Evolutionary conservation across 352 stramenopile species (phyloP).

Genomic region (Globisporangium barbulae): DNA sequence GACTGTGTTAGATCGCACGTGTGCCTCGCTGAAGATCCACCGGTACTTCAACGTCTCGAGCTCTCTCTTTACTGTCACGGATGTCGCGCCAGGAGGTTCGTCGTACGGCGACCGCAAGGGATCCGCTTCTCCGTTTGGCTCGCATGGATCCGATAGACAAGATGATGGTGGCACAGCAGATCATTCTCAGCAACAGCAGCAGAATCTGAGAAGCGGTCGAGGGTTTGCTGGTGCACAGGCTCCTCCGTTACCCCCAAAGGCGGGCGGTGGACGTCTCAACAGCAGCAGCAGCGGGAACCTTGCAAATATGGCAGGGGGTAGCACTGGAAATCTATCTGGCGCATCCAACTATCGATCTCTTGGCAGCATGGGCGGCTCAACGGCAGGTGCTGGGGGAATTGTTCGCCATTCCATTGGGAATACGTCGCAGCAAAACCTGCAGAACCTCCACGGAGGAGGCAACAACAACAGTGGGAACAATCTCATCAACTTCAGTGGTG

Average conservation of each 20-base stretch:
- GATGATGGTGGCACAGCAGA: constrained; percentile 11
- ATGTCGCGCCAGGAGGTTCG: constrained; percentile 1
- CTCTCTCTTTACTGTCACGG: constrained; percentile 65
- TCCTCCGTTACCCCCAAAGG: constrained; percentile 16
- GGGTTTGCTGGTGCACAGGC: constrained; percentile 6
- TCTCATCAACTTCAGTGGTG: neutral
- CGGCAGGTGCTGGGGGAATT: constrained; percentile 6
- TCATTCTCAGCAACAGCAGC: constrained; percentile 1
- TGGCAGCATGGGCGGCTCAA: constrained; percentile 9
- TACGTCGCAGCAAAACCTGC: constrained; percentile 19
- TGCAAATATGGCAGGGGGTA: neutral
- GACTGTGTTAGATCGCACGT: constrained; percentile 60
- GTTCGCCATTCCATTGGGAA: constrained; percentile 13
- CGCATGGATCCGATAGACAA: constrained; percentile 14
- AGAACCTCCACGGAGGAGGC: constrained; percentile 11
- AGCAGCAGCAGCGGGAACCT: constrained; percentile 22
- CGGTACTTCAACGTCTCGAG: constrained; percentile 55
- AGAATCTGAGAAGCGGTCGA: constrained; percentile 5
- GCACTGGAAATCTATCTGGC: neutral
- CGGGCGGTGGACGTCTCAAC: neutral
- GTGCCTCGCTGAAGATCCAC: constrained; percentile 80
- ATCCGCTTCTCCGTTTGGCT: constrained; percentile 12
- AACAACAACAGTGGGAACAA: constrained; percentile 14
- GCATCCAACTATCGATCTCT: constrained; percentile 17
- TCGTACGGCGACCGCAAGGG: constrained; percentile 20